phyloP scores from a whole-genome alignment of 352 stramenopile genomes.

The Globisporangium mamillatum region DNA sequence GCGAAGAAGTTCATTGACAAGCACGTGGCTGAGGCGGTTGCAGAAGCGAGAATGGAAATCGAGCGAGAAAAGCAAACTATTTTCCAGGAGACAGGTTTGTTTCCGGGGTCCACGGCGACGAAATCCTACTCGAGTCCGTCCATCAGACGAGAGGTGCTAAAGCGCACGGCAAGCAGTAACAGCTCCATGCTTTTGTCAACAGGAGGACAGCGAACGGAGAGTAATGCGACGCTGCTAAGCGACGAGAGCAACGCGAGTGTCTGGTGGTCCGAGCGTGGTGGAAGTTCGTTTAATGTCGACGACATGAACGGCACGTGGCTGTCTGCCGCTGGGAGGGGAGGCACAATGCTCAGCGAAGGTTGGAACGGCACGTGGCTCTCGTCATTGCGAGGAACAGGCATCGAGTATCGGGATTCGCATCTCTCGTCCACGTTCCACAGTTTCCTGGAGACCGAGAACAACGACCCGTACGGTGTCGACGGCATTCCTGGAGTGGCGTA shows the following conservation, averaged over 20 bases:
- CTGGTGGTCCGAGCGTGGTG: conserved; percentile 45
- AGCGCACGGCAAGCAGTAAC: conserved; percentile 17
- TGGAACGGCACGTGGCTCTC: conserved; percentile 33
- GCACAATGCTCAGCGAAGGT: conserved; percentile 35
- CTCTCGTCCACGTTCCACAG: conserved; percentile 32
- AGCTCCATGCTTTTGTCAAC: conserved; percentile 26
- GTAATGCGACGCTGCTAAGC: conserved; percentile 30
- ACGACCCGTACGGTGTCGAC: conserved; percentile 17
- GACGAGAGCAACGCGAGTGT: conserved; percentile 34
- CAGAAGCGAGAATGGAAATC: conserved; percentile 58
- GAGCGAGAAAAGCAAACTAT: conserved; percentile 68
- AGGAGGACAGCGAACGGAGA: conserved; percentile 31
- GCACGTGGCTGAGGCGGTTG: conserved; percentile 63
- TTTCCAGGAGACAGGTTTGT: conserved; percentile 64
- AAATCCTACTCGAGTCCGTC: not conserved
- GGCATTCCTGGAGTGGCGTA: conserved; percentile 13
- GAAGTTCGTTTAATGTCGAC: conserved; percentile 35
- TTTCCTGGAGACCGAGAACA: conserved; percentile 29
- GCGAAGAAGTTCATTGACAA: conserved; percentile 75
- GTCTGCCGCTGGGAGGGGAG: conserved; percentile 25
- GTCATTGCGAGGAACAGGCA: conserved; percentile 24
- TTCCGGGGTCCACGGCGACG: conserved; percentile 32
- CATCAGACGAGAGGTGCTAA: conserved; percentile 8
- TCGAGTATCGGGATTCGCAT: conserved; percentile 30
- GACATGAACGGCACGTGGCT: conserved; percentile 40